Base-by-base conservation (phyloP, 129 eudicot species). In the Ambrosia trifida region DNA sequence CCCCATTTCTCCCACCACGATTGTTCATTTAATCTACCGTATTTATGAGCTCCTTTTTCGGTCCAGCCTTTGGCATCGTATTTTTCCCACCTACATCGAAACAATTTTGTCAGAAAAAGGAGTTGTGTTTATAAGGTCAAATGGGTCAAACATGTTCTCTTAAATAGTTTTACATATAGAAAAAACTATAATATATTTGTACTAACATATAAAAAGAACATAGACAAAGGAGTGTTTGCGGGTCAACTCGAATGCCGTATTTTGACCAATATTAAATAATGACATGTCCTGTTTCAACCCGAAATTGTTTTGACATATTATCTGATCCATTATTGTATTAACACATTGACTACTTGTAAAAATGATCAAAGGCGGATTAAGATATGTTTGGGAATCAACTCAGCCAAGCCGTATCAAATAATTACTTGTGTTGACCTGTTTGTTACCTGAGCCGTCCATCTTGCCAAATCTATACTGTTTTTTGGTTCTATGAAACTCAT, bases 1-100 rank as follows among this genome's bases (percentile, higher is more conserved):
- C 98, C 98, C 98, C 98, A 91, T 79, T 89, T 91, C 80, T 91
- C 98, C 98, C 98, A 91, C 98, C 98, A 91, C 6, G 98, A 91
- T 56, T 91, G 96, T 69, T 91, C 98, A 78, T 91, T 89, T 80
- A 91, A 59, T 80, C 91, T 86, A 60, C 98, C 98, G 40, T 91
- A 91, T 74, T 91, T 91, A 66, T 91, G 96, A 71, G 98, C 98
- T 53, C 96, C 96, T 85, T 91, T 91, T 80, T 91, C 98, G 0
- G 98, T 89, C 94, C 93, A 91, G 52, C 98, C 98, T 70, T 91
- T 91, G 36, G 98, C 98, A 81, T 91, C 98, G 12, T 91, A 91
- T 62, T 89, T 91, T 66, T 91, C 98, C 98, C 96, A 91, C 98
- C 98, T 91, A 73, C 7, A 79, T 30, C 24, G 11, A 68, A 30